A percentile compares a stretch with the other conserved stretches of the same genome.
phyloP scores from a whole-genome alignment of 2,329 filamentous ascomycete species.

The Aspergillus terreus region DNA sequence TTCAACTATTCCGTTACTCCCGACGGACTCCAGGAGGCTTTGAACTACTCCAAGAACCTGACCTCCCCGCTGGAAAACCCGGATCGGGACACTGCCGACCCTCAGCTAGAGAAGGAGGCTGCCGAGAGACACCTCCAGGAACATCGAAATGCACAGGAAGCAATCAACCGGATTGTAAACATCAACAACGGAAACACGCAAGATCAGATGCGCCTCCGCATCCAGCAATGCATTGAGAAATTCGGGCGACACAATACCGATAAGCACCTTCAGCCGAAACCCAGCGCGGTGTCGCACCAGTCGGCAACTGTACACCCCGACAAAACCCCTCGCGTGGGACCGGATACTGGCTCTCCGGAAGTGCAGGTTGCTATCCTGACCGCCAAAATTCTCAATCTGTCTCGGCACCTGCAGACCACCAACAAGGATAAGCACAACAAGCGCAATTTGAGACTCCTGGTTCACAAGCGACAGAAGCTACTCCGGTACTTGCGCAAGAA shows the following conservation, averaged over 20 bases:
- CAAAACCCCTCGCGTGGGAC: constrained; percentile 68
- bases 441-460: constrained; percentile 77
- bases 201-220: constrained; percentile 77
- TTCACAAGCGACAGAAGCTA: constrained; percentile 85
- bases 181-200: constrained; percentile 73
- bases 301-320: constrained; percentile 33
- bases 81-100: constrained; percentile 31
- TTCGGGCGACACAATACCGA: constrained; percentile 95
- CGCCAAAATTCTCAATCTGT: constrained; percentile 81
- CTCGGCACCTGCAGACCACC: constrained; percentile 64
- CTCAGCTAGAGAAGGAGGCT: constrained; percentile 37
- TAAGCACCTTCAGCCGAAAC: constrained; percentile 59
- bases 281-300: constrained; percentile 39
- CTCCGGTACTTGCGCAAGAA: constrained; percentile 81
- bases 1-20: constrained; percentile 75
- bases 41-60: constrained; percentile 65
- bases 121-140: constrained; percentile 47
- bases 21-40: constrained; percentile 62
- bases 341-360: constrained; percentile 91
- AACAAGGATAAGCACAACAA: constrained; percentile 94
- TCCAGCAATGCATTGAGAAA: constrained; percentile 75
- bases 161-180: constrained; percentile 73
- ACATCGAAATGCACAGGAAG: constrained; percentile 68
- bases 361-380: constrained; percentile 98
- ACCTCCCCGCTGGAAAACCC: constrained; percentile 38